Conservation (phyloP, 306 rosid species). For the Vicia faba region DNA sequence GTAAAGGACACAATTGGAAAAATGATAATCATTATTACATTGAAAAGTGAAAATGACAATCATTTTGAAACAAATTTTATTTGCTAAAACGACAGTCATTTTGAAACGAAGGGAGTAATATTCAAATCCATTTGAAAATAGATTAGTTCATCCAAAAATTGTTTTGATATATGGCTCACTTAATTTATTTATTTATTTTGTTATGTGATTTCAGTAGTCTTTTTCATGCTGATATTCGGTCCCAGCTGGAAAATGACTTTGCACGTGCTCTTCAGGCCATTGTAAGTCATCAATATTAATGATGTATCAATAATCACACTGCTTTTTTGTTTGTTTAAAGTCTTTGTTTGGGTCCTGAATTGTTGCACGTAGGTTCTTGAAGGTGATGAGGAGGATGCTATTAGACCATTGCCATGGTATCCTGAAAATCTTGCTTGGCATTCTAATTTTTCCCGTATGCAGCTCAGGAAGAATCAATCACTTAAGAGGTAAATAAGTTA, state of each 20-base stretch:
- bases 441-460: conserved; percentile 90
- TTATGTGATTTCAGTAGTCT: conserved; percentile 65
- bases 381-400: conserved; percentile 63
- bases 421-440: conserved; percentile 94
- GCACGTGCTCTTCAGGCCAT: conserved; percentile 69
- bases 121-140: background rate
- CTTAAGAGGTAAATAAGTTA: conserved; percentile 68
- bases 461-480: conserved; percentile 86
- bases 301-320: background rate
- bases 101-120: too few relatives aligned
- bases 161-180: conserved; percentile 13
- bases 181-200: conserved; percentile 3
- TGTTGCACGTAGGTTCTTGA: conserved; percentile 57
- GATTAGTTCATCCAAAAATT: conserved; percentile 22
- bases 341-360: conserved; percentile 8
- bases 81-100: too few relatives aligned
- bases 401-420: conserved; percentile 89
- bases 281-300: conserved; percentile 40
- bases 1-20: too few relatives aligned
- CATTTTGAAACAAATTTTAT: too few relatives aligned
- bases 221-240: conserved; percentile 64
- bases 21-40: too few relatives aligned
- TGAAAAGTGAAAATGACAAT: too few relatives aligned
- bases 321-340: conserved; percentile 7
- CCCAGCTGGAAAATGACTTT: conserved; percentile 80